Evolutionary conservation across 352 stramenopile species (phyloP).

Genomic region (Globisporangium abappressorium): DNA sequence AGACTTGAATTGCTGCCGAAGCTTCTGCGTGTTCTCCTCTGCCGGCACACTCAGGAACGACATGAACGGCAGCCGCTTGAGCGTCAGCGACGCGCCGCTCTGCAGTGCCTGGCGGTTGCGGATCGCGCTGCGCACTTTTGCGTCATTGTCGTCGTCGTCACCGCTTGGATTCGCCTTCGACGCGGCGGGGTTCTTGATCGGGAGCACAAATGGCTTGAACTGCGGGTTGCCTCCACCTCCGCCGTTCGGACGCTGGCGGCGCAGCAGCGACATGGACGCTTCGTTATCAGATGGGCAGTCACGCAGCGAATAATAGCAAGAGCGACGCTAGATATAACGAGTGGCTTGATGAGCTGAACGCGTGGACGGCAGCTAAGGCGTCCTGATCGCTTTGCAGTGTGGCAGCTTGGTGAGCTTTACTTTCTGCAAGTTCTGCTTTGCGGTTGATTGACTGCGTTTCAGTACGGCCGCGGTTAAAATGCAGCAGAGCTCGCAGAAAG

Average conservation of each 20-base stretch:
- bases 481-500: not conserved
- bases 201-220: constrained; percentile 81
- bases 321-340: not conserved
- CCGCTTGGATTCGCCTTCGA: not conserved
- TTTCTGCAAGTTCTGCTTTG: not conserved
- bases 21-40: constrained; percentile 46
- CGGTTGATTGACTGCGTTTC: not conserved
- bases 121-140: constrained; percentile 21
- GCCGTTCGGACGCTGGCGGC: constrained; percentile 23
- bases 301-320: not conserved
- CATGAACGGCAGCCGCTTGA: constrained; percentile 81
- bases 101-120: constrained; percentile 53
- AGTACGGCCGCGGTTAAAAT: not conserved
- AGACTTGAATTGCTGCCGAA: constrained; percentile 78
- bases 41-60: constrained; percentile 74
- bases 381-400: not conserved
- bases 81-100: constrained; percentile 43
- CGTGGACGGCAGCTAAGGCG: not conserved
- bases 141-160: constrained; percentile 28
- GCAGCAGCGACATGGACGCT: constrained; percentile 44
- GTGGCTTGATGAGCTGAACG: not conserved
- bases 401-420: not conserved
- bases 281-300: not conserved
- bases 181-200: constrained; percentile 31
- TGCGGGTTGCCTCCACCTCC: constrained; percentile 23